phyloP scores from a whole-genome alignment of 257 asterid species.

The Penstemon barbatus region DNA sequence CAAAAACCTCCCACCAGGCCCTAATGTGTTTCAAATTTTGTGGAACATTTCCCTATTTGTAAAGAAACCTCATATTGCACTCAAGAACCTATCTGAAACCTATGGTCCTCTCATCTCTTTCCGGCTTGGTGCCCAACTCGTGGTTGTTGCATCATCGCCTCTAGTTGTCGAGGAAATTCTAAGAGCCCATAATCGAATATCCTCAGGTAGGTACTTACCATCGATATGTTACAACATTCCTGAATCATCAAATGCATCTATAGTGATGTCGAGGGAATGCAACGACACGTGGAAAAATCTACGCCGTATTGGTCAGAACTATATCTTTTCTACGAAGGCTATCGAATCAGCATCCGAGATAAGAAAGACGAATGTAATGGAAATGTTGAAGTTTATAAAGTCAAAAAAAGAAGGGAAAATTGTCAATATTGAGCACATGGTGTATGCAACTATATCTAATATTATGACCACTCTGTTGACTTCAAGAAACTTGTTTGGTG shows the following conservation, averaged over 20 bases:
- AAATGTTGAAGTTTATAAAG: conserved; percentile 20
- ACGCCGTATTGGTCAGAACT: conserved; percentile 12
- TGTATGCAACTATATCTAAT: conserved; percentile 7
- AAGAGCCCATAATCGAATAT: conserved; percentile 10
- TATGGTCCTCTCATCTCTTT: conserved; percentile 25
- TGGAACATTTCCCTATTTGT: neutral
- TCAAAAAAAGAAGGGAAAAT: conserved; percentile 1
- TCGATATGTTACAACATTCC: neutral
- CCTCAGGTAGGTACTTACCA: conserved; percentile 25
- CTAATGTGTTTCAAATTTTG: conserved; percentile 6
- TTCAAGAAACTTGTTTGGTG: conserved; percentile 7
- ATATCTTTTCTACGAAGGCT: conserved; percentile 9
- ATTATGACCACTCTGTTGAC: neutral
- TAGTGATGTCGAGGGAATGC: conserved; percentile 23
- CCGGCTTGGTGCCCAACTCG: conserved; percentile 11
- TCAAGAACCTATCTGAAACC: conserved; percentile 15
- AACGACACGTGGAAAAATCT: conserved; percentile 20
- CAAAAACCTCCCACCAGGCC: conserved; percentile 27
- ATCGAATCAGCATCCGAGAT: neutral
- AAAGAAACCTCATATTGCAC: conserved; percentile 25
- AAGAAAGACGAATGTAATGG: conserved; percentile 10
- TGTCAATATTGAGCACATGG: conserved; percentile 17
- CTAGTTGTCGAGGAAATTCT: conserved; percentile 17
- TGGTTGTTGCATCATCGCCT: conserved; percentile 23
- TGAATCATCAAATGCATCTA: neutral